Base-by-base conservation (phyloP, 2,329 filamentous ascomycete genomes). In the Exophiala aquamarina region DNA sequence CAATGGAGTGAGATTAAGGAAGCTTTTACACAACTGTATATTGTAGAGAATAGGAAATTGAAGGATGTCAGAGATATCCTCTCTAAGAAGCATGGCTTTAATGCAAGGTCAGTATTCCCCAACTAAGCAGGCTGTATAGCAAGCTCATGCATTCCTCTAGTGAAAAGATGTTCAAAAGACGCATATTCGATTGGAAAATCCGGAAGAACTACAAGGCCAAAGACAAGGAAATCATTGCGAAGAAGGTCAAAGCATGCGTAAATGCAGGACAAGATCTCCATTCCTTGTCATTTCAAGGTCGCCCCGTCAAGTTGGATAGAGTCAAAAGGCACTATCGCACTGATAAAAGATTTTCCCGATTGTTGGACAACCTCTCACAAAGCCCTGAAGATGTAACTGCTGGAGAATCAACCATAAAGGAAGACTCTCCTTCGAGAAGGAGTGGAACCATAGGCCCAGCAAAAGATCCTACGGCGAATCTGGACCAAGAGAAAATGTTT, bases 121-220 rank as follows among this genome's bases (percentile, higher is more conserved):
- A 18, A 13, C 4, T 37, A 9, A 13, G 7, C 18, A 8, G 14
- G 14, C 7, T 18, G 18, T 6, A 21, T 37, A 8, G 15, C 9
- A 20, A 19, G 14, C 15, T 13, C 10, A 19, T 17, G 18, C 10
- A 37, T 17, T 7, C 18, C 8, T 8, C 8, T 18, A 53, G 44
- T 32, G 46, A 48, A 35, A 56, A 53, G 31, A 56, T 53, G 50
- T 56, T 44, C 53, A 56, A 53, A 39, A 41, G 50, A 19, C 46
- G 50, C 13, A 53, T 56, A 14, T 37, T 40, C 5, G 43, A 50
- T 6, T 56, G 53, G 53, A 50, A 50, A 26, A 47, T 56, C n/a
- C 47, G 41, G 21, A 54, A 54, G 43, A 54, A 54, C 32, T 54
- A 54, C 44, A 54, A 54, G 21, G 50, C 50, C 23, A 46, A 50